Percentiles rank a stretch among this genome's conserved stretches.
Conservation (phyloP, 495 filamentous ascomycete species). For the Penicillium tannophilum region DNA sequence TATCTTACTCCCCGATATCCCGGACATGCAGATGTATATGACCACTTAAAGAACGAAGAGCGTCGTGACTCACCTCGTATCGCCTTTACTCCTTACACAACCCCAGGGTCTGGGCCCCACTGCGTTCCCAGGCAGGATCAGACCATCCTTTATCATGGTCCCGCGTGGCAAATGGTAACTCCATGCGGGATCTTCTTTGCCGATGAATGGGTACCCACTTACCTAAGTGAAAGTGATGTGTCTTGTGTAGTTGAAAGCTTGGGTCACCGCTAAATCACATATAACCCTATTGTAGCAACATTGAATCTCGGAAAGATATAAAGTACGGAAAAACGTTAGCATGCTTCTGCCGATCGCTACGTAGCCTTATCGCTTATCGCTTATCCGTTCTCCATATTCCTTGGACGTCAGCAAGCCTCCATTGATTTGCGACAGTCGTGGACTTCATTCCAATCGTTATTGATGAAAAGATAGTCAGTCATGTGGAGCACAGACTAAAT, state of each 20-base stretch:
- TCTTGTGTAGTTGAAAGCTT: background rate
- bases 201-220: too few relatives aligned
- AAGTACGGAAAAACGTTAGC: too few relatives aligned
- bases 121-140: background rate
- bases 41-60: background rate
- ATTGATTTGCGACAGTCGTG: too few relatives aligned
- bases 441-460: too few relatives aligned
- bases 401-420: background rate
- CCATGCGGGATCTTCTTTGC: background rate
- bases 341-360: background rate
- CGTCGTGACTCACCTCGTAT: background rate
- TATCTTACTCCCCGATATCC: background rate
- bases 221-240: too few relatives aligned
- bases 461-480: too few relatives aligned
- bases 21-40: background rate
- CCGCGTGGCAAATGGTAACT: background rate
- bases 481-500: background rate
- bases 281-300: too few relatives aligned
- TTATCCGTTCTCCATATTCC: background rate
- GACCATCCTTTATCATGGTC: conserved; percentile 1
- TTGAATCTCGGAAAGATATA: too few relatives aligned
- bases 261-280: too few relatives aligned
- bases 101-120: background rate
- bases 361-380: background rate
- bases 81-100: background rate